These are phyloP conservation scores for Alternaria sp. DNA, from an alignment of 2,329 filamentous ascomycete genomes.

Conservation along the genomic window DNA sequence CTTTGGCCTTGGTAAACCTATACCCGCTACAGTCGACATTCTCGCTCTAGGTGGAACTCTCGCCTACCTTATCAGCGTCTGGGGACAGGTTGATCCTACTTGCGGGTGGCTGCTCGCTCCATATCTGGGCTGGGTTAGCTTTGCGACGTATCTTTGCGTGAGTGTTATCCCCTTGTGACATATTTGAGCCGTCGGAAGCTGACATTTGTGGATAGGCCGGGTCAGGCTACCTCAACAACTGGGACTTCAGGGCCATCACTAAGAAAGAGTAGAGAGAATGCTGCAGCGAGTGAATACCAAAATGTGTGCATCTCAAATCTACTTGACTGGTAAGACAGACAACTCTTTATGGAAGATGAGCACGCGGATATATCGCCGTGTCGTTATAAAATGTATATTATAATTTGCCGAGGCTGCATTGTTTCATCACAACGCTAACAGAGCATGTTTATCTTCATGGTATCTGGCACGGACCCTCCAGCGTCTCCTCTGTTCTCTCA, in stretches of 20 bases:
- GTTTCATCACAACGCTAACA: background rate
- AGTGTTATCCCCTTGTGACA: constrained; percentile 17
- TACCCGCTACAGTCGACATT: constrained; percentile 79
- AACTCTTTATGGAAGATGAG: background rate
- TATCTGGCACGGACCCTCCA: background rate
- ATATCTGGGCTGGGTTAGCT: constrained; percentile 86
- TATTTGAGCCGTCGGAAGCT: constrained; percentile 10
- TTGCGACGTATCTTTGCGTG: constrained; percentile 84
- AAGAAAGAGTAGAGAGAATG: constrained; percentile 31
- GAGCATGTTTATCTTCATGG: background rate
- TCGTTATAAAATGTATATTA: background rate
- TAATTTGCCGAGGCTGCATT: background rate
- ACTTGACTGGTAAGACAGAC: background rate
- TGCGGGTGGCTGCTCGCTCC: constrained; percentile 79
- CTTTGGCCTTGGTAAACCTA: constrained; percentile 77
- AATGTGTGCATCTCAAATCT: background rate
- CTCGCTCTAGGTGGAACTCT: constrained; percentile 73
- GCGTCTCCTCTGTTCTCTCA: background rate
- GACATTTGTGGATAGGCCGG: constrained; percentile 38
- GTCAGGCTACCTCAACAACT: constrained; percentile 51
- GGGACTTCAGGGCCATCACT: constrained; percentile 45
- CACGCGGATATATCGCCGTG: background rate
- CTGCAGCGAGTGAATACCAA: background rate
- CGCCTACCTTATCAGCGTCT: constrained; percentile 77
- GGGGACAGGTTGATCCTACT: constrained; percentile 75